These are phyloP conservation scores for Entomophthora muscae DNA, from an alignment of 371 early-diverging fungal genomes.

Conservation along the genomic window DNA sequence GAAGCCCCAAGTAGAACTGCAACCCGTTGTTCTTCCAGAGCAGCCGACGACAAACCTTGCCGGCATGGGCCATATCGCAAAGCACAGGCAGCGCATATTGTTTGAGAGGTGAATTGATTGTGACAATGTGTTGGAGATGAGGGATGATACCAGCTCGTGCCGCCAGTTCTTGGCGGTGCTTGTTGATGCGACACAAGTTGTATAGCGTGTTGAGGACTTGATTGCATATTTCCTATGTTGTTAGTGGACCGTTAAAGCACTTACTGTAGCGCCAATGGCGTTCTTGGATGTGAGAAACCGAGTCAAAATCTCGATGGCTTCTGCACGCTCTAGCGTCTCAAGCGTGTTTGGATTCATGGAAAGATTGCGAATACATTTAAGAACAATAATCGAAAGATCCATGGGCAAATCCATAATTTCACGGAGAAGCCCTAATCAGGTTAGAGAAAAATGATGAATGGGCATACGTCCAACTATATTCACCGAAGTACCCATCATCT, in stretches of 20 bases:
- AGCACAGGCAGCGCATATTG: slow-evolving; percentile 38
- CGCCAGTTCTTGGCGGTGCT: slow-evolving; percentile 27
- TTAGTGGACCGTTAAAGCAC: background rate
- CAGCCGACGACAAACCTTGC: slow-evolving; percentile 19
- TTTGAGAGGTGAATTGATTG: slow-evolving; percentile 24
- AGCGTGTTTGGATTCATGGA: slow-evolving; percentile 31
- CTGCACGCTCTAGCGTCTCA: slow-evolving; percentile 23
- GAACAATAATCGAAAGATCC: slow-evolving; percentile 18
- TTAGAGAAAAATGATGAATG: background rate
- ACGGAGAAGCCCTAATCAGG: slow-evolving; percentile 16
- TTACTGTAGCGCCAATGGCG: background rate
- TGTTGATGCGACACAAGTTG: slow-evolving; percentile 36
- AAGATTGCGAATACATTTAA: slow-evolving; percentile 35
- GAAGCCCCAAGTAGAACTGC: slow-evolving; percentile 24
- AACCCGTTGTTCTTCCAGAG: slow-evolving; percentile 25
- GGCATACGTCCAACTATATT: slow-evolving; percentile 11
- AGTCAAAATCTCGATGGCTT: slow-evolving; percentile 22
- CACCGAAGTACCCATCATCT: slow-evolving; percentile 20
- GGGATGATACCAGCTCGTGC: slow-evolving; percentile 31
- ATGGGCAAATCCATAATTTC: slow-evolving; percentile 19
- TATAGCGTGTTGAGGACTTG: slow-evolving; percentile 33
- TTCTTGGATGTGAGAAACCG: slow-evolving; percentile 18
- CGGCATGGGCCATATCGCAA: slow-evolving; percentile 35
- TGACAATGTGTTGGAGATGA: slow-evolving; percentile 24
- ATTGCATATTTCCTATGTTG: slow-evolving; percentile 23